Evolutionary conservation across 108 stramenopile genomes (phyloP).

Genomic region (Cyclotella baltica): DNA sequence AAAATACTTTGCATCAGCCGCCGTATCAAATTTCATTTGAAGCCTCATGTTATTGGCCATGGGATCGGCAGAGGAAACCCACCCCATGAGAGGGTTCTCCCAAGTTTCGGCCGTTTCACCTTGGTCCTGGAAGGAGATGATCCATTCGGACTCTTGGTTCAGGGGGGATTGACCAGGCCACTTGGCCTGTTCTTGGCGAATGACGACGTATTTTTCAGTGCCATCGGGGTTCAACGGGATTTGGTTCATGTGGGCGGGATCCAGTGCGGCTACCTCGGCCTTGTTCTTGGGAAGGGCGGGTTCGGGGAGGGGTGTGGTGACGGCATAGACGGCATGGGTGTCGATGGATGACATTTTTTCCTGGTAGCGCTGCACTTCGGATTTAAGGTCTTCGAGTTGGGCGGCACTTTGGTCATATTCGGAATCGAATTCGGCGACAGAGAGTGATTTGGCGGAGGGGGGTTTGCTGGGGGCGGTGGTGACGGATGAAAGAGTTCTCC

Average conservation of each 20-base stretch:
- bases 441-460: constrained; percentile 44
- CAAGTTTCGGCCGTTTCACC: constrained; percentile 76
- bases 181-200: constrained; percentile 72
- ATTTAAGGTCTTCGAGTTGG: constrained; percentile 42
- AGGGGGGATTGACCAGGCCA: constrained; percentile 65
- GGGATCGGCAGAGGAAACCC: constrained; percentile 93
- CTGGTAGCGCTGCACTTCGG: constrained; percentile 44
- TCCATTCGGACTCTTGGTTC: constrained; percentile 69
- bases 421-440: constrained; percentile 47
- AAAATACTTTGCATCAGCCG: constrained; percentile 92
- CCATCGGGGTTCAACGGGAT: constrained; percentile 67
- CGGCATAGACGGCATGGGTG: constrained; percentile 50
- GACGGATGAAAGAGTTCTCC: constrained; percentile 36
- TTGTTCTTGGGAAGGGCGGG: constrained; percentile 79
- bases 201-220: constrained; percentile 69
- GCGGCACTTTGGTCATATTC: constrained; percentile 35
- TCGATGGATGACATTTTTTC: constrained; percentile 45
- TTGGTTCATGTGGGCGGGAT: constrained; percentile 66
- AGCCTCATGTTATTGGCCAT: constrained; percentile 75
- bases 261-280: constrained; percentile 77
- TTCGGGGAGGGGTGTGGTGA: constrained; percentile 54
- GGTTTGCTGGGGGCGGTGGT: constrained; percentile 26
- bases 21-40: constrained; percentile 83
- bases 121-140: constrained; percentile 81
- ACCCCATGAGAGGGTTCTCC: constrained; percentile 97